Evolutionary conservation across 1,139 yeast species (phyloP), one percentile per base, ranked within the genome.

Genomic region (Scheffersomyces lignicola): DNA sequence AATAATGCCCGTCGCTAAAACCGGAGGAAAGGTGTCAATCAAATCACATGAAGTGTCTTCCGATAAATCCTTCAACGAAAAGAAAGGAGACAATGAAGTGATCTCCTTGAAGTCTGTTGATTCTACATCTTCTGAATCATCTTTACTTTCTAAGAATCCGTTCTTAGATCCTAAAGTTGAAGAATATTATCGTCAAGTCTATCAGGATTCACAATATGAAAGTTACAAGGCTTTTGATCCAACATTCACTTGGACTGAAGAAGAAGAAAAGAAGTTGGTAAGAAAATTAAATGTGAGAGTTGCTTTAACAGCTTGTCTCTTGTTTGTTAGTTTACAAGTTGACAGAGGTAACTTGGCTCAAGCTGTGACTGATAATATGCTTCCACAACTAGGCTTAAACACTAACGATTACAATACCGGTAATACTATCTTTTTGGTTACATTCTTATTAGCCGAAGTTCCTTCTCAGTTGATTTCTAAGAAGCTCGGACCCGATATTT

Each of bases 191-290:
- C 47, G 53, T n/a, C 43, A 47, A 5, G 26, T 65, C n/a, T 65
- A 65, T 37, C 61, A 56, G 18, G 44, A 42, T 2, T 49, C 57
- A 18, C 31, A 58, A 2, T 65, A 65, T 43, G 71, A 65, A 41
- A 57, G 70, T 42, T 51, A 58, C 24, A 46, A 44, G 20, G 59
- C 45, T 9, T 61, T 63, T 35, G 70, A 65, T 43, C 69, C 70
- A 1, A 51, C 52, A 1, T 55, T 58, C 33, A 53, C 55, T n/a
- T 65, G 70, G 71, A 55, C 61, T 4, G 40, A 44, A 14, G 55
- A 54, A 36, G 71, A 65, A 47, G 71, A 65, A 38, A 49, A 49
- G 35, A 52, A 44, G 29, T 37, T 61, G 11, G 38, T 51, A 6
- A 35, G 53, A 26, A 59, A 56, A 32, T 43, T 56, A 18, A 58